These are phyloP conservation scores for Apiospora kogelbergensis DNA, from an alignment of 2,329 filamentous ascomycete species.

Conservation along the genomic window DNA sequence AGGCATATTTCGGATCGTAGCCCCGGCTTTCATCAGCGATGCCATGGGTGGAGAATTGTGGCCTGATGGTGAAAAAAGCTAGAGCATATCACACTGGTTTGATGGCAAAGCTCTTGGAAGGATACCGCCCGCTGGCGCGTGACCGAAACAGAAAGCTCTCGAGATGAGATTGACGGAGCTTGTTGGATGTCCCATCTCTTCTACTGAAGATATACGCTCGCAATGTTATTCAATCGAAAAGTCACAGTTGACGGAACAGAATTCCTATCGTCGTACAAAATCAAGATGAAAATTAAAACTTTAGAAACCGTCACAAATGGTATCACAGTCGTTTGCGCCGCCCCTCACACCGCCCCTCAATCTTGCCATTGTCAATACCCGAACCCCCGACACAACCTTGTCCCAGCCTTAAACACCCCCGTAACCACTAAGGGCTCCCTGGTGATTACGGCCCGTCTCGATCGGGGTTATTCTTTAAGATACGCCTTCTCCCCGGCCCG, in stretches of 20 bases:
- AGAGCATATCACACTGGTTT: background rate
- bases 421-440: background rate
- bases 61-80: background rate
- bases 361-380: background rate
- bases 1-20: background rate
- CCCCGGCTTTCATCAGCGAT: background rate
- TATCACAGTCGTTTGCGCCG: background rate
- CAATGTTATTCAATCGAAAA: too few species aligned
- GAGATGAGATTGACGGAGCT: too few species aligned
- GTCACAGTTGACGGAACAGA: too few species aligned
- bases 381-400: background rate
- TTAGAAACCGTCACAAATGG: background rate
- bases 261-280: too few species aligned
- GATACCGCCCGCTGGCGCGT: too few species aligned
- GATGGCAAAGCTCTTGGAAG: background rate
- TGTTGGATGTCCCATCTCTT: too few species aligned
- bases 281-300: background rate
- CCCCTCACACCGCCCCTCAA: background rate
- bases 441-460: background rate
- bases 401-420: background rate
- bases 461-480: rapidly evolving
- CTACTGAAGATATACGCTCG: too few species aligned
- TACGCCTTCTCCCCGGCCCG: background rate
- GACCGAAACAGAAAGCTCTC: too few species aligned
- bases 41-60: background rate